phyloP scores from a whole-genome alignment of 1,139 yeast species.

The Candida tetrigidarum region DNA sequence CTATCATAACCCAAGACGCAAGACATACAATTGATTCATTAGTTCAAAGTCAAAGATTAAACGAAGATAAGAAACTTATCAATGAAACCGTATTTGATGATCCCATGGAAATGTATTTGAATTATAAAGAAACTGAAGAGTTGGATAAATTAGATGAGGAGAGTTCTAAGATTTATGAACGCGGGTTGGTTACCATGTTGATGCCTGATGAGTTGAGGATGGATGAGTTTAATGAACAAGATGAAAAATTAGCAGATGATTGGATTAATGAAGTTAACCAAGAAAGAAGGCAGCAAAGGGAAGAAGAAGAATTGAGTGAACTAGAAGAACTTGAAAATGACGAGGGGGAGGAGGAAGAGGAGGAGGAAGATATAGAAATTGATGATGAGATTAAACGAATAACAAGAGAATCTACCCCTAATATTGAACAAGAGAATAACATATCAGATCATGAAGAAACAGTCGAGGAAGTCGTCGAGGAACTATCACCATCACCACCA shows the following conservation, averaged over 20 bases:
- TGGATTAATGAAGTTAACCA: slow-evolving; percentile 6
- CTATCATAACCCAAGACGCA: too few species aligned
- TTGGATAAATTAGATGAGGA: slow-evolving; percentile 20
- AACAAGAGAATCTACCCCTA: slow-evolving; percentile 2
- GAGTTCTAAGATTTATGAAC: slow-evolving; percentile 23
- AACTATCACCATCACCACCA: background rate
- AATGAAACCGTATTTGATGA: background rate
- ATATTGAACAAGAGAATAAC: background rate
- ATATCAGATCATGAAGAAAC: too few species aligned
- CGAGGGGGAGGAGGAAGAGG: background rate
- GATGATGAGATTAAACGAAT: slow-evolving; percentile 4
- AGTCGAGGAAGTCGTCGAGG: background rate
- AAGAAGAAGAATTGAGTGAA: slow-evolving; percentile 10
- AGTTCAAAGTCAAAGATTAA: background rate
- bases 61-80: background rate
- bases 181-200: slow-evolving; percentile 20
- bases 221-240: slow-evolving; percentile 9
- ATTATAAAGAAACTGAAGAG: slow-evolving; percentile 15
- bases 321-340: slow-evolving; percentile 1
- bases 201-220: slow-evolving; percentile 12
- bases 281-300: background rate
- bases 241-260: slow-evolving; percentile 9
- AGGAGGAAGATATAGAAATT: slow-evolving; percentile 4
- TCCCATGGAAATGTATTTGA: slow-evolving; percentile 6
- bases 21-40: background rate